A percentile compares a stretch with the other conserved stretches of the same genome.
phyloP scores from a whole-genome alignment of 805 yeast species.

The Naumovozyma dairenensis region DNA sequence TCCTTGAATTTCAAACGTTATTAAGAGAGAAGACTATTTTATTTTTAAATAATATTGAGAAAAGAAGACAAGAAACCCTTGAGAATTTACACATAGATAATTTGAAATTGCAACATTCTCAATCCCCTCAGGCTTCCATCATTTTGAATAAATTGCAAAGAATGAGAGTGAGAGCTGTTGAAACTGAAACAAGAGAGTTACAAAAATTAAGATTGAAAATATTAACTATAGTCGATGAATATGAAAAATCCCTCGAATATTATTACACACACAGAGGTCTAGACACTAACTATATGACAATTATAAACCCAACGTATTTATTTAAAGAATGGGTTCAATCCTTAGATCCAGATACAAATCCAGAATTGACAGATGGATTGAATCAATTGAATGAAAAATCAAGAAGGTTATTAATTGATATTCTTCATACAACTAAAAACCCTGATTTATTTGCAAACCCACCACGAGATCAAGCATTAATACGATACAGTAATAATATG shows the following conservation, averaged over 20 bases:
- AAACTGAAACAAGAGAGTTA: constrained; percentile 24
- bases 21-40: constrained; percentile 19
- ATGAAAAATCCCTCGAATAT: constrained; percentile 17
- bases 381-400: constrained; percentile 16
- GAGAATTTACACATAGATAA: constrained; percentile 21
- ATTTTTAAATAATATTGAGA: constrained; percentile 19
- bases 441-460: neutral
- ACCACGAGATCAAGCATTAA: constrained; percentile 1
- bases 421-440: too few relatives aligned
- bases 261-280: constrained; percentile 14
- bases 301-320: constrained; percentile 18
- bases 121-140: constrained; percentile 13
- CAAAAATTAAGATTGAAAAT: constrained; percentile 21
- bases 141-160: constrained; percentile 22
- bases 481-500: neutral
- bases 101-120: constrained; percentile 9
- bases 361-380: constrained; percentile 13
- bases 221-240: constrained; percentile 19
- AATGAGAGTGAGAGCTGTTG: constrained; percentile 25
- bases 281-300: too few relatives aligned
- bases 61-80: constrained; percentile 17
- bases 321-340: constrained; percentile 18
- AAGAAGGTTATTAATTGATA: constrained; percentile 2
- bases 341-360: constrained; percentile 15
- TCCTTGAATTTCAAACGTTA: constrained; percentile 17